phyloP scores from a whole-genome alignment of 2,329 filamentous ascomycete species.

The Ceratocystis cacaofunesta region DNA sequence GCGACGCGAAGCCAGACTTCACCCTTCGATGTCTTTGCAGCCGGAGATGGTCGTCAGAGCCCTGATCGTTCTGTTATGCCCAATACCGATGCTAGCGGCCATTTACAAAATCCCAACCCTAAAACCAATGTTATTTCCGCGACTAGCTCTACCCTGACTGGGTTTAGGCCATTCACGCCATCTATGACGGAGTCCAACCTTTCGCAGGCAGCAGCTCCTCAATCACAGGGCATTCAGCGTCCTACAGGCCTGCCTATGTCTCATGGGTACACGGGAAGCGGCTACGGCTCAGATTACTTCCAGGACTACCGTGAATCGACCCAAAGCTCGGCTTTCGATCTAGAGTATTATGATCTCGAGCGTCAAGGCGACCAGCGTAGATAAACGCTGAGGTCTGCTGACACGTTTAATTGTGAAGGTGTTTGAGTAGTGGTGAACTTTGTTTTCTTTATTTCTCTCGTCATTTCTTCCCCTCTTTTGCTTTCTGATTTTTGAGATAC shows the following conservation, averaged over 20 bases:
- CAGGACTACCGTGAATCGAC: slow-evolving; percentile 16
- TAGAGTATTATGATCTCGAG: slow-evolving; percentile 14
- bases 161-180: slow-evolving; percentile 15
- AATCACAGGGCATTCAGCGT: neutral
- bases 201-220: slow-evolving; percentile 16
- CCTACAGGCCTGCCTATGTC: slow-evolving; percentile 22
- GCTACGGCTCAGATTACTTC: slow-evolving; percentile 19
- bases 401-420: neutral
- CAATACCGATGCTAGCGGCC: neutral
- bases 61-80: slow-evolving; percentile 22
- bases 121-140: neutral
- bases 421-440: neutral
- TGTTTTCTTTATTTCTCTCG: slow-evolving; percentile 8
- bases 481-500: slow-evolving; percentile 13
- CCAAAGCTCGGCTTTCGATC: slow-evolving; percentile 13
- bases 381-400: neutral
- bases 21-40: slow-evolving; percentile 23
- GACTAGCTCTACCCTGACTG: slow-evolving; percentile 1
- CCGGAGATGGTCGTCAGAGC: slow-evolving; percentile 24
- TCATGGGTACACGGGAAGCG: slow-evolving; percentile 20
- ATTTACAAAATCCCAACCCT: neutral
- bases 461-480: neutral
- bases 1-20: slow-evolving; percentile 17
- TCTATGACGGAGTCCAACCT: slow-evolving; percentile 4
- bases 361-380: slow-evolving; percentile 4